Evolutionary conservation across 768 basidiomycete species (phyloP).

Genomic region (Serendipita vermifera): DNA sequence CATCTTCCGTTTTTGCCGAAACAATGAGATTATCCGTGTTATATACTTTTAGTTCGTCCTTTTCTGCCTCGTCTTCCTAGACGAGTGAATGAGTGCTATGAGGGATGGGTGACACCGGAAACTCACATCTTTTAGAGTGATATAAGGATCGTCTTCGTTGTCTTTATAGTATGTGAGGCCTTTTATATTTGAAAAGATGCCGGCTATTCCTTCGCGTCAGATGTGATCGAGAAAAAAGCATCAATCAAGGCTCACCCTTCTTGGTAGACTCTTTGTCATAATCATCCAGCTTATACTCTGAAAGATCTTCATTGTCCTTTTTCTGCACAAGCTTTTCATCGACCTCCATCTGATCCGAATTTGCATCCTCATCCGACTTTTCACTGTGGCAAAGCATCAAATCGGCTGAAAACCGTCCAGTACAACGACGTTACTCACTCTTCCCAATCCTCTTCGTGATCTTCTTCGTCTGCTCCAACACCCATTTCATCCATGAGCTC

Average conservation of each 20-base stretch:
- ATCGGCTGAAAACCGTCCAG: conserved; percentile 18
- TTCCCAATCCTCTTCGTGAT: conserved; percentile 59
- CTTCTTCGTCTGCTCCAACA: conserved; percentile 49
- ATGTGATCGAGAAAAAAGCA: too few relatives aligned
- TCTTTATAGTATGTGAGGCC: conserved; percentile 84
- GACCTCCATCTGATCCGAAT: conserved; percentile 54
- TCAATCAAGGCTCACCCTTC: background rate
- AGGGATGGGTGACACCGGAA: too few relatives aligned
- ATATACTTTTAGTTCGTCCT: conserved; percentile 75
- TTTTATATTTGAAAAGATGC: conserved; percentile 92
- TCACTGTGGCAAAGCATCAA: background rate
- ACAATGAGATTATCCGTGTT: conserved; percentile 90
- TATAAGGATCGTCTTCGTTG: conserved; percentile 90
- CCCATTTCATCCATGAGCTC: conserved; percentile 64
- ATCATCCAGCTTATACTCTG: conserved; percentile 78
- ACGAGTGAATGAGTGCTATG: background rate
- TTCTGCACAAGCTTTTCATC: conserved; percentile 32
- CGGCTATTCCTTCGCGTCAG: too few relatives aligned
- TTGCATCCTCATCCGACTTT: conserved; percentile 32
- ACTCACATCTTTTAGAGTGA: conserved; percentile 84
- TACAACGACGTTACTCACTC: conserved; percentile 50
- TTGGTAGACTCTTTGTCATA: conserved; percentile 65
- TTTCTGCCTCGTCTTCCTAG: conserved; percentile 60
- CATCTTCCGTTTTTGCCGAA: conserved; percentile 89
- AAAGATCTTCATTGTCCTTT: conserved; percentile 49